Evolutionary conservation across 331 rosid genomes (phyloP).

Genomic region (Rhamnella rubrinervis): DNA sequence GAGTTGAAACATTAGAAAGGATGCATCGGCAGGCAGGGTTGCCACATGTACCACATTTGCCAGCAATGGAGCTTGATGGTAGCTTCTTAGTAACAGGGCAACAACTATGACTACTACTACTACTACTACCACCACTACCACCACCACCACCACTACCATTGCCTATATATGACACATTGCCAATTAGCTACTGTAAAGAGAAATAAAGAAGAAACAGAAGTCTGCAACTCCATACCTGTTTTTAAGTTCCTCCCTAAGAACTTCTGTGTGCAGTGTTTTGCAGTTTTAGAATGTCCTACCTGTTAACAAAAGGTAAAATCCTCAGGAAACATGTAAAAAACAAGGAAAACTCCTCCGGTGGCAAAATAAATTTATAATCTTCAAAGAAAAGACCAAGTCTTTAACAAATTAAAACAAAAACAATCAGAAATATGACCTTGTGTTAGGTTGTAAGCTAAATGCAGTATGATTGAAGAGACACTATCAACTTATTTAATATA

Average conservation of each 20-base stretch:
- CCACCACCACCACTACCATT: constrained; percentile 25
- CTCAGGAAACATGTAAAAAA: neutral
- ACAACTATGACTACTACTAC: constrained; percentile 25
- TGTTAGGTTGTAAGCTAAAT: neutral
- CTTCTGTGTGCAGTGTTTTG: constrained; percentile 35
- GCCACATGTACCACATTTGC: constrained; percentile 38
- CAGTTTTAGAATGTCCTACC: constrained; percentile 45
- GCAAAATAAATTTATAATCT: neutral
- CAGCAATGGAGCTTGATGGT: constrained; percentile 17
- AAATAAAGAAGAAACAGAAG: constrained; percentile 33
- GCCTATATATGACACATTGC: constrained; percentile 48
- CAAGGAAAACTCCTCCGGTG: neutral
- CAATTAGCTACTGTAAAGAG: constrained; percentile 48
- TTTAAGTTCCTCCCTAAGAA: constrained; percentile 30
- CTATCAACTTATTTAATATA: neutral
- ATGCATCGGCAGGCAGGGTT: constrained; percentile 37
- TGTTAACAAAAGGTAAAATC: constrained; percentile 30
- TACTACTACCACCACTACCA: constrained; percentile 22
- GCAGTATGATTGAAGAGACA: neutral
- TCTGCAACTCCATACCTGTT: constrained; percentile 52
- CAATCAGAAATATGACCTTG: neutral
- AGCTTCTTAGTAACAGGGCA: constrained; percentile 35
- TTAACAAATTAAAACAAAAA: neutral
- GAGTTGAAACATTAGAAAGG: constrained; percentile 31
- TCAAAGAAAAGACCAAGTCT: neutral